These are phyloP conservation scores for Cylindricascospora bacillispora DNA, from an alignment of 1,139 yeast species.

Conservation along the genomic window DNA sequence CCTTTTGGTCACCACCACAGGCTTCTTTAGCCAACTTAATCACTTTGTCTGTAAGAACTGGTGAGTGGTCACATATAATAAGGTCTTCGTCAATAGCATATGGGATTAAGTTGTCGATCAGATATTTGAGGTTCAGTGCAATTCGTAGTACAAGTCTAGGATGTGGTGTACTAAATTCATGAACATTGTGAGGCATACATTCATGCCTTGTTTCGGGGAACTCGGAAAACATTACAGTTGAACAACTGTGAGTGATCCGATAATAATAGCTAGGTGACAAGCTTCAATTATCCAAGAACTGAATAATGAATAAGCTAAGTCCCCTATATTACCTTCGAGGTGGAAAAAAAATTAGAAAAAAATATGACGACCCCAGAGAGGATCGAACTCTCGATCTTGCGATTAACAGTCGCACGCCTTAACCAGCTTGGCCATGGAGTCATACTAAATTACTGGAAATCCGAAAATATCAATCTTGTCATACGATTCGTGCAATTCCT, in stretches of 20 bases:
- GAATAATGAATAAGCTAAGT: too few species aligned
- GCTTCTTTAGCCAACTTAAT: conserved; percentile 52
- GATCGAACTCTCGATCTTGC: conserved; percentile 23
- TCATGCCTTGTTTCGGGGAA: background rate
- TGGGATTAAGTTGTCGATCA: conserved; percentile 63
- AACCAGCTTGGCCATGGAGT: conserved; percentile 22
- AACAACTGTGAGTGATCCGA: too few species aligned
- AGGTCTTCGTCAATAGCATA: conserved; percentile 40
- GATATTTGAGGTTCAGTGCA: conserved; percentile 56
- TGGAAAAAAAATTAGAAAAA: too few species aligned
- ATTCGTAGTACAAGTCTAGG: conserved; percentile 63
- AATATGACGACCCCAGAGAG: conserved; percentile 18
- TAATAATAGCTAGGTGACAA: too few species aligned
- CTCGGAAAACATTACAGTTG: too few species aligned
- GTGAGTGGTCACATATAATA: conserved; percentile 46
- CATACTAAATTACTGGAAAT: too few species aligned
- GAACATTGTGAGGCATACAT: conserved; percentile 1
- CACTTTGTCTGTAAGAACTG: conserved; percentile 48
- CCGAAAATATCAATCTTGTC: too few species aligned
- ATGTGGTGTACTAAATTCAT: conserved; percentile 31
- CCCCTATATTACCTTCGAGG: too few species aligned
- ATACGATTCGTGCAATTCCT: too few species aligned
- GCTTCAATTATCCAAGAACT: too few species aligned
- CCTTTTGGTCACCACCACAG: conserved; percentile 70
- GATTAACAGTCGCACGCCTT: conserved; percentile 23